These are phyloP conservation scores for Pseudogymnoascus pannorum DNA, from an alignment of 2,329 filamentous ascomycete genomes.

Conservation along the genomic window DNA sequence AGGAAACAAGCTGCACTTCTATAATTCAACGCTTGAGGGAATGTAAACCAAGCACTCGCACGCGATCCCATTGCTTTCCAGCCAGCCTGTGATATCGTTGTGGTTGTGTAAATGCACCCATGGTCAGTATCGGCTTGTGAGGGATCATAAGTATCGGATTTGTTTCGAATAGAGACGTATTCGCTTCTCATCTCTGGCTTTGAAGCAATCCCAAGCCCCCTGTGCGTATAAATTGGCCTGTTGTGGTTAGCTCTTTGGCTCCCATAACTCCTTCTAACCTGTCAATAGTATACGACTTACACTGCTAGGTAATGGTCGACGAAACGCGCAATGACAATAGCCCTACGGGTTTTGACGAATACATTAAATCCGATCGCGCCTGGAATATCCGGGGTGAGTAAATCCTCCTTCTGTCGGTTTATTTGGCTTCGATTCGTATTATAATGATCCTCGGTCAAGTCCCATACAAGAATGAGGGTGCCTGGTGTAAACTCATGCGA, in stretches of 20 bases:
- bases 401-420: not conserved
- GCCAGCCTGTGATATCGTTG: not conserved
- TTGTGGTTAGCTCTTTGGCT: not conserved
- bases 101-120: not conserved
- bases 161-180: not conserved
- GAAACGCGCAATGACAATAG: not conserved
- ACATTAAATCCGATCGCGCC: not conserved
- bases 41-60: not conserved
- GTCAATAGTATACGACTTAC: not conserved
- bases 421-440: not conserved
- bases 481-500: not conserved
- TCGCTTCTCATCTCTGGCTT: not conserved
- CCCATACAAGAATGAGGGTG: not conserved
- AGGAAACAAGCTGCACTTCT: not conserved
- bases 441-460: not conserved
- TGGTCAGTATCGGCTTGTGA: not conserved
- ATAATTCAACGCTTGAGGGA: not conserved
- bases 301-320: not conserved
- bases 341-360: not conserved
- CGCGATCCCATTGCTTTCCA: not conserved
- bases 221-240: conserved; percentile 1
- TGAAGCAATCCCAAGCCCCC: not conserved
- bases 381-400: not conserved
- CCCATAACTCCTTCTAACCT: not conserved
- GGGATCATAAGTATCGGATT: not conserved